phyloP scores from a whole-genome alignment of 2,329 filamentous ascomycete genomes.

The Neocatenulostroma microsporum region DNA sequence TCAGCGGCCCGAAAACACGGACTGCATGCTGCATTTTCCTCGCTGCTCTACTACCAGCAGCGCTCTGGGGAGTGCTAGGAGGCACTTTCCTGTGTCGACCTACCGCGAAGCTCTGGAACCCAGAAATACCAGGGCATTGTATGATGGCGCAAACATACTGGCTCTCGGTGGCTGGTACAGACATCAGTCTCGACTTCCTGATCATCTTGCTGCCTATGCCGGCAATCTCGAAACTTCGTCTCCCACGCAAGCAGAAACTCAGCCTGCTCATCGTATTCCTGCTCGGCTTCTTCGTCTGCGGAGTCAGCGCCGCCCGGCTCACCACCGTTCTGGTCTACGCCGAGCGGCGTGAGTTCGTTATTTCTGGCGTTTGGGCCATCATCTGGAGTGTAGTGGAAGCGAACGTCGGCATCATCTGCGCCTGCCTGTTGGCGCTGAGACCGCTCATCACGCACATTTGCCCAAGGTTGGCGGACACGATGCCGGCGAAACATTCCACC shows the following conservation, averaged over 20 bases:
- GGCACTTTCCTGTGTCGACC: slow-evolving; percentile 38
- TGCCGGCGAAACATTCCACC: slow-evolving; percentile 11
- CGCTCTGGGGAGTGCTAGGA: slow-evolving; percentile 29
- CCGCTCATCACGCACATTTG: slow-evolving; percentile 32
- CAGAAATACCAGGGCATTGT: slow-evolving; percentile 28
- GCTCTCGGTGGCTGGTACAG: slow-evolving; percentile 38
- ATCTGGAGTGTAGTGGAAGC: slow-evolving; percentile 37
- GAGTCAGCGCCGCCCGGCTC: slow-evolving; percentile 20
- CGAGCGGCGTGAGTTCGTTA: slow-evolving; percentile 16
- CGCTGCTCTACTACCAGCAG: slow-evolving; percentile 20
- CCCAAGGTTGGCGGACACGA: slow-evolving; percentile 25
- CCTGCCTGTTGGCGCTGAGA: slow-evolving; percentile 38
- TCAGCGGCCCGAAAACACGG: slow-evolving; percentile 31
- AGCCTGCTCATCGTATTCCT: slow-evolving; percentile 38
- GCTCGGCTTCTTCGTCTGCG: slow-evolving; percentile 33
- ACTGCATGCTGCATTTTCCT: slow-evolving; percentile 34
- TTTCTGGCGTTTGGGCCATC: slow-evolving; percentile 33
- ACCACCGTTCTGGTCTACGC: slow-evolving; percentile 17
- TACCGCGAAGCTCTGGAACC: slow-evolving; percentile 36
- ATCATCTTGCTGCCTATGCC: slow-evolving; percentile 41
- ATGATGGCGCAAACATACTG: slow-evolving; percentile 34
- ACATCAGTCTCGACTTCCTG: slow-evolving; percentile 38
- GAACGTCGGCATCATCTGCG: slow-evolving; percentile 39
- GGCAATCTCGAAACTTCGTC: slow-evolving; percentile 32
- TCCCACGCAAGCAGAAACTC: slow-evolving; percentile 37